A percentile compares a stretch with the other conserved stretches of the same genome.
Evolutionary conservation across 352 stramenopile genomes (phyloP).

Genomic region (Pythium phragmiticola): DNA sequence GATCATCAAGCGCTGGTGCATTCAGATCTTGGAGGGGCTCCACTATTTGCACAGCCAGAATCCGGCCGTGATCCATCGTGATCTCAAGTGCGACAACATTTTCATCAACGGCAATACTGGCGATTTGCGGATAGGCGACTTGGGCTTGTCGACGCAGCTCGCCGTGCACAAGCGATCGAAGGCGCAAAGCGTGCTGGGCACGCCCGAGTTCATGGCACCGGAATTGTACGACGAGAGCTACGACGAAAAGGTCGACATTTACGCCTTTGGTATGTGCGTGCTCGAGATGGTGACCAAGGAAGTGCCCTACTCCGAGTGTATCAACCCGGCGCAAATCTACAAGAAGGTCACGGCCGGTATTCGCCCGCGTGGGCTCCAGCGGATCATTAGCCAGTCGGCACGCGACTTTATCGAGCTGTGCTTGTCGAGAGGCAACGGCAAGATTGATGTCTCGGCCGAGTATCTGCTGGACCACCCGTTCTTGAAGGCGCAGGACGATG

Average conservation of each 20-base stretch:
- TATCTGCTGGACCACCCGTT: slow-evolving; percentile 79
- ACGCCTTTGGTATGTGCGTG: slow-evolving; percentile 99
- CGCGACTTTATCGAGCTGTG: slow-evolving; percentile 85
- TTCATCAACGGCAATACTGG: slow-evolving; percentile 99
- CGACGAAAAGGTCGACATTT: slow-evolving; percentile 97
- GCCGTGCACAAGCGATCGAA: slow-evolving; percentile 74
- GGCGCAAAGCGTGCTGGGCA: slow-evolving; percentile 95
- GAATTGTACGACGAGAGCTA: slow-evolving; percentile 99
- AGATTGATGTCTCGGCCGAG: slow-evolving; percentile 78
- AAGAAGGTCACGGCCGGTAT: slow-evolving; percentile 90
- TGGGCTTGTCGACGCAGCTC: slow-evolving; percentile 90
- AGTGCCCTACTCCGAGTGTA: slow-evolving; percentile 97
- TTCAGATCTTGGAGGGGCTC: slow-evolving; percentile 96
- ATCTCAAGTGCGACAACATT: slow-evolving; percentile 96
- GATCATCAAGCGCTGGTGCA: slow-evolving; percentile 97
- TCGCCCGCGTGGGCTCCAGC: slow-evolving; percentile 64
- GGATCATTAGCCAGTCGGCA: slow-evolving; percentile 70
- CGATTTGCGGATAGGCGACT: slow-evolving; percentile 97
- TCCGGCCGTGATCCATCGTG: slow-evolving; percentile 91
- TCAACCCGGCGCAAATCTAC: slow-evolving; percentile 90
- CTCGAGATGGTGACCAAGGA: slow-evolving; percentile 99
- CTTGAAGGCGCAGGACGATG: slow-evolving; percentile 74
- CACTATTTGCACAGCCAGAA: slow-evolving; percentile 91
- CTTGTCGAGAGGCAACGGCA: slow-evolving; percentile 72
- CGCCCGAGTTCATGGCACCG: slow-evolving; percentile 99